Base-by-base conservation (phyloP, 371 early-diverging fungal species). In the Mortierella sp. region DNA sequence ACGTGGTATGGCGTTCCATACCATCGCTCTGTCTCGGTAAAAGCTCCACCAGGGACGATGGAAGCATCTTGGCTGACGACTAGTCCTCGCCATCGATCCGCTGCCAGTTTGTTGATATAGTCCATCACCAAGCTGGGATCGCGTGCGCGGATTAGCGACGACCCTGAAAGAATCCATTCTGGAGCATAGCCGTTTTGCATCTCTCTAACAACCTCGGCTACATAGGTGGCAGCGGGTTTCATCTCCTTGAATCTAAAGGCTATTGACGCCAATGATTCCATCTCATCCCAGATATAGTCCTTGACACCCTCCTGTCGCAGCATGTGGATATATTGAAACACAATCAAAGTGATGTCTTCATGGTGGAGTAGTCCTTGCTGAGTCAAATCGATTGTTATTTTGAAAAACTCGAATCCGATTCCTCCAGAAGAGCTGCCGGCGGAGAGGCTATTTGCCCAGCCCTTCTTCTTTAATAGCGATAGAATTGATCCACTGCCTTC, bases 311-410 rank as follows among this genome's bases (percentile, higher is more conserved):
- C 73, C n/a, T 84, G 68, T 42, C 87, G 85, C n/a, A 97, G 75
- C 84, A 97, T 80, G 26, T 89, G 82, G 60, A 98, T 92, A 75
- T 96, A 98, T 75, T 93, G 92, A 83, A 98, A 98, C 17, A 97
- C 74, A 35, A 90, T 85, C 7, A 83, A 73, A 29, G 96, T 82
- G 8, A 98, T 90, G n/a, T 96, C 93, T 59, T 93, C 86, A 54
- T 64, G 84, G 75, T 85, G 88, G 86, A 87, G 83, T 26, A 94
- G 82, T 1, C 98, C 98, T 31, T 90, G 86, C 69, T 90, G 90
- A 7, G 97, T 97, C 69, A 98, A 83, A 58, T 92, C 91, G 12
- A 96, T 77, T 17, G 85, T 76, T 54, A 97, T 87, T 61, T 89
- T 90, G 85, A 97, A 90, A 73, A 95, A 93, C 17, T 85, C 92